These are phyloP conservation scores for Vanderwaltozyma polyspora DNA, from an alignment of 805 yeast species.

Conservation along the genomic window DNA sequence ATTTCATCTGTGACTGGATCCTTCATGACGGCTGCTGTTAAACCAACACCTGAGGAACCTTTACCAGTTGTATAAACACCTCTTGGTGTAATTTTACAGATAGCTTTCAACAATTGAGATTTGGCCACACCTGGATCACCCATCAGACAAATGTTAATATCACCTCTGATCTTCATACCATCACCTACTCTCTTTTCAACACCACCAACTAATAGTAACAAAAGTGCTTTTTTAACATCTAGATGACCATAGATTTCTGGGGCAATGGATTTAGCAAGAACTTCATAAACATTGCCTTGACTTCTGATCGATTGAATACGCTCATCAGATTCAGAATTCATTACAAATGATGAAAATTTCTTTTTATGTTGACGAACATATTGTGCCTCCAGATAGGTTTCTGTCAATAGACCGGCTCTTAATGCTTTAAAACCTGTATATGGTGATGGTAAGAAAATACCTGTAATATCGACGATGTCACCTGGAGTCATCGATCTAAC, in stretches of 20 bases:
- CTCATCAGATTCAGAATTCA: slow-evolving; percentile 44
- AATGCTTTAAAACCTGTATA: slow-evolving; percentile 92
- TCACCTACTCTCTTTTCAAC: slow-evolving; percentile 91
- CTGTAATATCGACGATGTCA: slow-evolving; percentile 86
- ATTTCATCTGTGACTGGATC: slow-evolving; percentile 99
- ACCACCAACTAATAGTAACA: slow-evolving; percentile 83
- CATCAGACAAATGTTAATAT: slow-evolving; percentile 89
- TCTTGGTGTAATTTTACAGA: slow-evolving; percentile 87
- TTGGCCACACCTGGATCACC: slow-evolving; percentile 99
- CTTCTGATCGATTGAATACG: slow-evolving; percentile 44
- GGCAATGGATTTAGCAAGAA: slow-evolving; percentile 81
- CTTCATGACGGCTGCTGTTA: slow-evolving; percentile 97
- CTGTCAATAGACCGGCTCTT: slow-evolving; percentile 86
- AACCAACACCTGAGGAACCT: slow-evolving; percentile 97
- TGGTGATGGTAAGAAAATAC: slow-evolving; percentile 87
- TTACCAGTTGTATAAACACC: slow-evolving; percentile 97
- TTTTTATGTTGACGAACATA: slow-evolving; percentile 77
- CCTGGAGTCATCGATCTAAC: slow-evolving; percentile 88
- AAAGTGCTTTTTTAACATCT: slow-evolving; percentile 84
- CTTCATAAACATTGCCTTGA: slow-evolving; percentile 65
- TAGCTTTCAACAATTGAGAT: slow-evolving; percentile 86
- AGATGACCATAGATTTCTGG: slow-evolving; percentile 94
- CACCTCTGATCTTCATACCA: slow-evolving; percentile 96
- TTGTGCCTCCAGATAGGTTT: slow-evolving; percentile 86
- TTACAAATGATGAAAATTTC: slow-evolving; percentile 57